A percentile compares a stretch with the other conserved stretches of the same genome.
Evolutionary conservation across 164 flowering plant genomes (phyloP).

Genomic region (Vitis labrusca): DNA sequence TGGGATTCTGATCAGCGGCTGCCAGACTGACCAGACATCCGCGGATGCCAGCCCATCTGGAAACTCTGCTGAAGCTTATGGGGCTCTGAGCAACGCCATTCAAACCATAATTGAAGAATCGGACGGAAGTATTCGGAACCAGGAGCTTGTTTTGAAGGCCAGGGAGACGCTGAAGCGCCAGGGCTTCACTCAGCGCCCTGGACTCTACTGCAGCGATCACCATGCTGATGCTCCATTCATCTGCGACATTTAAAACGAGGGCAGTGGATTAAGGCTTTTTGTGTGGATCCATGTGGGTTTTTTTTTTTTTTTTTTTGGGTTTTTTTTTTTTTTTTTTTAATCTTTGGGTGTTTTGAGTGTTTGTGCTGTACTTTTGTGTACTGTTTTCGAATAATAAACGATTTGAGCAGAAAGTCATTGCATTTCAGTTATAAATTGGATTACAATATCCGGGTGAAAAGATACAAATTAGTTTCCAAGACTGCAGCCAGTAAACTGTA

Average conservation of each 20-base stretch:
- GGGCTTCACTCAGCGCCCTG: constrained; percentile 89
- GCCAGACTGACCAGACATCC: constrained; percentile 89
- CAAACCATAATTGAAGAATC: constrained; percentile 68
- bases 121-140: constrained; percentile 52
- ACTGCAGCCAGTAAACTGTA: constrained; percentile 3
- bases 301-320: too few species aligned
- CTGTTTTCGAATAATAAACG: not conserved
- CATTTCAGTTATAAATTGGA: too few species aligned
- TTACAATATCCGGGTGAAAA: too few species aligned
- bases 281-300: not conserved
- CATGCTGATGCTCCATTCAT: constrained; percentile 66
- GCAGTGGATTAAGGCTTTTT: not conserved
- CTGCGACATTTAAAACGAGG: constrained; percentile 23
- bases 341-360: not conserved
- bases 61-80: constrained; percentile 59
- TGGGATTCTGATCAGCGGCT: constrained; percentile 80
- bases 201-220: constrained; percentile 80
- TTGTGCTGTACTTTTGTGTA: not conserved
- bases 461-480: not conserved
- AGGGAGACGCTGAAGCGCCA: constrained; percentile 68
- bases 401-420: not conserved
- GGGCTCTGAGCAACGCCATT: constrained; percentile 95
- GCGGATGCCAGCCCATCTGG: constrained; percentile 88
- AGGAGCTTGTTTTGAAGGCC: constrained; percentile 67
- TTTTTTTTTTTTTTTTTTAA: too few species aligned